Base-by-base conservation (phyloP, 2,329 filamentous ascomycete species). In the Aspergillus melleus region DNA sequence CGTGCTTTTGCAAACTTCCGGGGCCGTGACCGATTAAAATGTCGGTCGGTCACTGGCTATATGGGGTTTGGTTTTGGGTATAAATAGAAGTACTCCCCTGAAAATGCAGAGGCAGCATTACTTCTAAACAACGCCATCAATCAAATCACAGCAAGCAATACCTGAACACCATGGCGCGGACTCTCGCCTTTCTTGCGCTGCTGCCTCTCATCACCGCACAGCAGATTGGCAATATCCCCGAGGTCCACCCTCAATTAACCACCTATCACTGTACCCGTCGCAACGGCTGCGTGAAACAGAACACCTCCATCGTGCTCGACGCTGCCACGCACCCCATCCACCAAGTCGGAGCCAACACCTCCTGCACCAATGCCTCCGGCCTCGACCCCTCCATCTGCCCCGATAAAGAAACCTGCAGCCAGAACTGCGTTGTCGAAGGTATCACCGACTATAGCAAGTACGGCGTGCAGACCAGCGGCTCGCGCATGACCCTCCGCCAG, bases 391-490 rank as follows among this genome's bases (percentile, higher is more conserved):
- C 72, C 11, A 72, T 79, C n/a, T 84, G 83, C 72, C 76, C 77
- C 2, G 77, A 80, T 58, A 72, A 77, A 63, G 71, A 72, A 58
- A 76, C 76, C 3, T 86, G 84, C 64, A 81, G 83, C 1, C 60
- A 77, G 55, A 84, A 84, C 71, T 86, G 84, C 68, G 79, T 83
- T 55, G 71, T 85, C 19, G 82, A 86, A 24, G 83, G 82, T 36
- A 81, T 81, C 49, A 36, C 62, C 58, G 74, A 85, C 73, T 86
- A 86, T 68, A 62, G 74, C 29, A 69, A 62, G n/a, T 80, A 81
- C 53, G 83, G 83, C 16, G 80, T 84, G 57, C 77, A 74, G n/a
- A 81, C 83, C 12, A 72, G 73, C 50, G 81, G 79, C 24, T 76
- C 76, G 47, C 74, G 74, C 10, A 63, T 86, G 51, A 77, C 75